Percentiles rank a stretch among this genome's conserved stretches.
Conservation (phyloP, 352 stramenopile species). For the Achlya hypogyna region DNA sequence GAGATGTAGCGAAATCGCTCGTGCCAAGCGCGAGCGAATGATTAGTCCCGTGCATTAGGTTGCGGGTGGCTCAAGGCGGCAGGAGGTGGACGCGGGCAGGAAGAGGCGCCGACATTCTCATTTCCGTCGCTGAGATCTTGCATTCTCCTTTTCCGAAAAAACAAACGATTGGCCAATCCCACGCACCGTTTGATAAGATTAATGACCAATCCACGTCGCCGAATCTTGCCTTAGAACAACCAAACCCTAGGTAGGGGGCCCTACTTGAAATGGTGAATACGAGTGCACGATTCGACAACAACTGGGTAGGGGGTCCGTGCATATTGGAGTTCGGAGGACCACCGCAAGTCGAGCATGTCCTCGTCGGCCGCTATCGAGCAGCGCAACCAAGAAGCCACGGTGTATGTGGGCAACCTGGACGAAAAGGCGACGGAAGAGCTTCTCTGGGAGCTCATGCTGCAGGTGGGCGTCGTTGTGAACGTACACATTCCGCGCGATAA, state of each 20-base stretch:
- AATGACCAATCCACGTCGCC: background rate
- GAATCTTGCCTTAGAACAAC: too few relatives aligned
- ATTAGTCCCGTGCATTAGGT: too few relatives aligned
- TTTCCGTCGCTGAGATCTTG: too few relatives aligned
- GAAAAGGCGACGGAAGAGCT: constrained; percentile 92
- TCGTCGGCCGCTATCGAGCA: constrained; percentile 77
- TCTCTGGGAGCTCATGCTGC: constrained; percentile 93
- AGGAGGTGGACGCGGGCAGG: too few relatives aligned
- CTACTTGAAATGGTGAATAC: background rate
- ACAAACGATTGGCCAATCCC: background rate
- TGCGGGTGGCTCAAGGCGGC: too few relatives aligned
- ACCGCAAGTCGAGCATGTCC: constrained; percentile 5
- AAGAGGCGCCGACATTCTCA: too few relatives aligned
- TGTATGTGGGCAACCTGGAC: constrained; percentile 98
- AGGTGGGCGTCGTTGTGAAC: constrained; percentile 93
- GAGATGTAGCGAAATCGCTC: too few relatives aligned
- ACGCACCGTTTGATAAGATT: background rate
- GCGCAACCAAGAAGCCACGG: constrained; percentile 93
- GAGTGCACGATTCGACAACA: too few relatives aligned
- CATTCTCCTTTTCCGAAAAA: background rate
- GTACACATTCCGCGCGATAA: constrained; percentile 99
- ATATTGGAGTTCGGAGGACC: too few relatives aligned
- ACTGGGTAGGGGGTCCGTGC: background rate
- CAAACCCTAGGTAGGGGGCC: background rate
- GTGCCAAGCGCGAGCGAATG: too few relatives aligned